A percentile compares a stretch with the other conserved stretches of the same genome.
Conservation (phyloP, 2,329 filamentous ascomycete species). For the Pseudogymnoascus sp. region DNA sequence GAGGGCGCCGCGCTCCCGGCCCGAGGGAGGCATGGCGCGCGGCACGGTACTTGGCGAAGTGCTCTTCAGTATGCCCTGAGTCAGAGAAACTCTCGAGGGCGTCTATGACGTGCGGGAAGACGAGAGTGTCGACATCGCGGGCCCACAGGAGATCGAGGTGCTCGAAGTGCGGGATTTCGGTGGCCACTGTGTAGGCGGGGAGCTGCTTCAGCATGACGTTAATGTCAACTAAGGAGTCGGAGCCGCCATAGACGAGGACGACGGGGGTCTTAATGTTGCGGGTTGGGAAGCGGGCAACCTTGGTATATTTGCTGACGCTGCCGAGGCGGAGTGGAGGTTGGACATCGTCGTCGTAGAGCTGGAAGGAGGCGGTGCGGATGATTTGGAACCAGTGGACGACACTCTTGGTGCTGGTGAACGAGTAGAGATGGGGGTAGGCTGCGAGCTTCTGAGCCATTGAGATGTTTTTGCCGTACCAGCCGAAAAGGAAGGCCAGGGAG, state of each 20-base stretch:
- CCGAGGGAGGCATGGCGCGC: conserved; percentile 22
- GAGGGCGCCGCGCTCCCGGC: conserved; percentile 13
- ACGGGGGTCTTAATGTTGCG: conserved; percentile 95
- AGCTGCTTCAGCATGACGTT: conserved; percentile 84
- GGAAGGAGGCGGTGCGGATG: conserved; percentile 89
- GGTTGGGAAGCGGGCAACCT: conserved; percentile 92
- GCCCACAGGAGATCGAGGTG: conserved; percentile 97
- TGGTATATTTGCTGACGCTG: conserved; percentile 76
- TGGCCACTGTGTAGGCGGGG: conserved; percentile 74
- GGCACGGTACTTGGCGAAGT: conserved; percentile 46
- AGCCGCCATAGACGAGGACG: conserved; percentile 86
- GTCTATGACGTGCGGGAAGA: conserved; percentile 87
- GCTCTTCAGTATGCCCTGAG: conserved; percentile 48
- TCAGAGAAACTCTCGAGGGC: conserved; percentile 66
- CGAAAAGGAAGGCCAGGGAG: conserved; percentile 74
- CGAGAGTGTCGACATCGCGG: conserved; percentile 68
- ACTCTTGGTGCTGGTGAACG: conserved; percentile 91
- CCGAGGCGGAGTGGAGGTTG: conserved; percentile 65
- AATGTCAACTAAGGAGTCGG: conserved; percentile 90
- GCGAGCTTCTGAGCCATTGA: conserved; percentile 81
- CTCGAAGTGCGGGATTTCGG: conserved; percentile 85
- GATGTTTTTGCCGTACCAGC: conserved; percentile 83
- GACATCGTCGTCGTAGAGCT: conserved; percentile 97
- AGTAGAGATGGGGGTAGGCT: conserved; percentile 91
- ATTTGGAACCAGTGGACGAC: conserved; percentile 99